Evolutionary conservation across 768 basidiomycete species (phyloP), one percentile per base, ranked within the genome.

Genomic region (Boletus patriciae): DNA sequence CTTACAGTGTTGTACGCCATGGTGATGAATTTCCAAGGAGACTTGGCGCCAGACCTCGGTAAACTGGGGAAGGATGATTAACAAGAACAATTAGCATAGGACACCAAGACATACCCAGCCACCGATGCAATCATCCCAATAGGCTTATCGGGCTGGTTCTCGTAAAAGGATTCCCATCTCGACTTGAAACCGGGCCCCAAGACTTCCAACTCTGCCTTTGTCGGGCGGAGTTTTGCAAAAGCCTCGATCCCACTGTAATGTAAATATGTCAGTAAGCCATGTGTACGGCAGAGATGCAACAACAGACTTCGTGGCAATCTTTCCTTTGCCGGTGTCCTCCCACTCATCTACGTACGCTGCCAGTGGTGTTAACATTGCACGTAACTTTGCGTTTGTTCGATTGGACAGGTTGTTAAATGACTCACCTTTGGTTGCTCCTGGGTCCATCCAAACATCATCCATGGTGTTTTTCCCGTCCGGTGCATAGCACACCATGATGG

Each of bases 171-270:
- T 15, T 50, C 27, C 49, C 49, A 50, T 40, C 49, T 50, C 27
- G 38, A 23, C 38, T 50, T 25, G 34, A 87, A 84, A 1, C 63
- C 72, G 5, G 81, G 75, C 1, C 73, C 74, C 33, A 83, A 68
- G 13, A 75, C 73, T 50, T 74, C 67, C n/a, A 85, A 66, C 38
- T 87, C 84, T 19, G 71, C 71, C 2, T 65, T 56, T 6, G 68
- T 76, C 1, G 83, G 85, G 11, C 86, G 76, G 19, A 86, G 56
- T 66, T 84, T 86, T 50, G 80, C 71, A 0, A 80, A 78, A 11
- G 78, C 79, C 59, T 85, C 83, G 9, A 83, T 58, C 6, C 74
- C 83, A 58, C 84, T 85, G 55, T 6, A 34, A 51, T n/a, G 7
- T 45, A 25, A 21, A n/a, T 6, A 40, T 16, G 53, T 11, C 15